Percentiles rank a stretch among this genome's conserved stretches.
Conservation (phyloP, 2,329 filamentous ascomycete genomes). For the Salinomyces thailandicus region DNA sequence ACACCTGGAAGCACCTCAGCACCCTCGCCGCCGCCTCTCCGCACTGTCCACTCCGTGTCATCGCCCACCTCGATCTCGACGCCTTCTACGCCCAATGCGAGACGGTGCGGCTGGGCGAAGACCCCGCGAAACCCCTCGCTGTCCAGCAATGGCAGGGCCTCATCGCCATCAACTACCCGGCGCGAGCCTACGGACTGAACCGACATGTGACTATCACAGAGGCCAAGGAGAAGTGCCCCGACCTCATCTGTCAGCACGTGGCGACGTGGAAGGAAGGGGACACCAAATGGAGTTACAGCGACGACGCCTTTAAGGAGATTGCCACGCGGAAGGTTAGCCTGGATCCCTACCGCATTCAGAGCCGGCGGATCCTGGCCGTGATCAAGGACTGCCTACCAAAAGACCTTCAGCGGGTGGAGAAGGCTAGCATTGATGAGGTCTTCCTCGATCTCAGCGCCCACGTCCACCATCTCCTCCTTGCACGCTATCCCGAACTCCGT, state of each 20-base stretch:
- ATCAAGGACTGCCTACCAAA: conserved; percentile 64
- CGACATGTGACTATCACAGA: conserved; percentile 70
- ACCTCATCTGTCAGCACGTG: conserved; percentile 80
- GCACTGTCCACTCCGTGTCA: conserved; percentile 68
- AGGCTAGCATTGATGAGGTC: conserved; percentile 90
- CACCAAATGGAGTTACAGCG: conserved; percentile 80
- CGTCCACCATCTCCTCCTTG: conserved; percentile 62
- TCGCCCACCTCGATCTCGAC: conserved; percentile 90
- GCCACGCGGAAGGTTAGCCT: conserved; percentile 86
- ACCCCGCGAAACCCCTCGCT: conserved; percentile 69
- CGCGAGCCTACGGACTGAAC: conserved; percentile 66
- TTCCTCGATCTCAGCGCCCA: conserved; percentile 86
- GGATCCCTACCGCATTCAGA: conserved; percentile 82
- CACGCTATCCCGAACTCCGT: conserved; percentile 63
- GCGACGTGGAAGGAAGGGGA: conserved; percentile 92
- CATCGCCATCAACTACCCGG: conserved; percentile 94
- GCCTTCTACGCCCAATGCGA: conserved; percentile 95
- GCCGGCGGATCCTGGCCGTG: conserved; percentile 65
- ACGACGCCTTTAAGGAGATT: conserved; percentile 69
- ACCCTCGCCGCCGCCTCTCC: conserved; percentile 62
- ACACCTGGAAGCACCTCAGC: conserved; percentile 73
- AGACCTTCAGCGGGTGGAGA: conserved; percentile 66
- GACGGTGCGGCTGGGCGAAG: conserved; percentile 68
- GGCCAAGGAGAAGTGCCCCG: conserved; percentile 75
- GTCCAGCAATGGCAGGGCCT: conserved; percentile 94